These are phyloP conservation scores for Schwanniomyces yamadae DNA, from an alignment of 805 yeast species.

Conservation along the genomic window DNA sequence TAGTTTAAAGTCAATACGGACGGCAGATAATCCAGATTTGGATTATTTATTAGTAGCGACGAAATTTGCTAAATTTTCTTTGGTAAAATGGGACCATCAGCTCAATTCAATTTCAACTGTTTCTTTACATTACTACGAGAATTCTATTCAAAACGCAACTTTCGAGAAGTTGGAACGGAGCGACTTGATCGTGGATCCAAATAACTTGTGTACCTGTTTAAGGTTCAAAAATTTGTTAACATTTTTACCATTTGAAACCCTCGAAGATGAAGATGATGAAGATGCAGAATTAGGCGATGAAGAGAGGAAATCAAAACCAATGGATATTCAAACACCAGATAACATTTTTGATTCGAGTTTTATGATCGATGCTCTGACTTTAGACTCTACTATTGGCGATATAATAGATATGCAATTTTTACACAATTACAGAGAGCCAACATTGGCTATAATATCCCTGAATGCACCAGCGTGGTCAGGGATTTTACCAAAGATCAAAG, in stretches of 20 bases:
- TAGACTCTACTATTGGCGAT: conserved; percentile 58
- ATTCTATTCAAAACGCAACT: conserved; percentile 52
- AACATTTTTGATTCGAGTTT: conserved; percentile 50
- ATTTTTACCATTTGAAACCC: conserved; percentile 60
- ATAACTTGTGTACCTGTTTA: conserved; percentile 50
- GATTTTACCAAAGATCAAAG: conserved; percentile 56
- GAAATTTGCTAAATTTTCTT: conserved; percentile 71
- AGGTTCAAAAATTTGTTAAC: conserved; percentile 69
- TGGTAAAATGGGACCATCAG: conserved; percentile 66
- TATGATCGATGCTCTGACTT: conserved; percentile 52
- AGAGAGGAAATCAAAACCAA: conserved; percentile 12
- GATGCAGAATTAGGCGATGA: conserved; percentile 20
- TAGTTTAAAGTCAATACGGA: conserved; percentile 51
- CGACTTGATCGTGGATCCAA: conserved; percentile 61
- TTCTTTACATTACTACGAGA: conserved; percentile 85
- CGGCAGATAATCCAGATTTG: conserved; percentile 44
- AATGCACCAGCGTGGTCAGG: conserved; percentile 75
- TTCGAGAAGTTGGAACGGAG: conserved; percentile 43
- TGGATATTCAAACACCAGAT: conserved; percentile 2
- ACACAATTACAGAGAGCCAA: conserved; percentile 76
- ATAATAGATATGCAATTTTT: conserved; percentile 73
- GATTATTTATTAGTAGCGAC: conserved; percentile 70
- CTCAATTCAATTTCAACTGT: conserved; percentile 61
- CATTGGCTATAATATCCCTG: conserved; percentile 66
- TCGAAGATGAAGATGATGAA: conserved; percentile 38